Evolutionary conservation across 257 asterid genomes (phyloP), one percentile per base, ranked within the genome.

Genomic region (Solanum bulbocastanum): DNA sequence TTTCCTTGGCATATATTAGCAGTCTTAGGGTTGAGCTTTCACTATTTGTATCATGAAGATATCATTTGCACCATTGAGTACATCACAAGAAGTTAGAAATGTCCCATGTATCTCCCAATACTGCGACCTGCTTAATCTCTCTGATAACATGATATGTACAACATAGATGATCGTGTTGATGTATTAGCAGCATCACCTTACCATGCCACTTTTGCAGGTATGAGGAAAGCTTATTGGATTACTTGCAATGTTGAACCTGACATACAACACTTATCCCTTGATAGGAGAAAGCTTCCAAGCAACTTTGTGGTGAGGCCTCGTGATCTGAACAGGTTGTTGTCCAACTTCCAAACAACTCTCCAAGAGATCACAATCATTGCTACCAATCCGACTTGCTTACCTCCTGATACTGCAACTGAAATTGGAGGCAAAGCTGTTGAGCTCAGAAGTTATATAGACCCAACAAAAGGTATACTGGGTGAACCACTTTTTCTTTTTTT

Each of bases 361-460:
- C 98, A 95, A 90, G 98, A 97, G 94, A 97, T 97, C 74, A 95
- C 99, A 22, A 84, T 97, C 86, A 94, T 97, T 88, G 98, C 98
- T 90, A 95, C 98, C 81, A 95, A 94, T 84, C 96, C 92, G 44
- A 85, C 94, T 88, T 91, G 90, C 84, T 75, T 91, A 89, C 95
- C 98, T 82, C 91, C 91, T 74, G 97, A 95, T 91, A 91, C 92
- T 88, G 93, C 91, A 73, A 93, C 91, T 90, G 98, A 97, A 89
- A 91, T 97, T 92, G 98, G 96, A 75, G 96, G 98, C 62, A 97
- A 97, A 92, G 98, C 98, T 91, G 96, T 97, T 92, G 99, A 97
- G 91, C 93, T 97, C 86, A 95, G 98, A 93, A 97, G 99, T 90
- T 97, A 97, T 86, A 91, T 95, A 76, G 99, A 97, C 91, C 98